A percentile compares a stretch with the other conserved stretches of the same genome.
phyloP scores from a whole-genome alignment of 495 filamentous ascomycete species.

The Penicillium canariense region DNA sequence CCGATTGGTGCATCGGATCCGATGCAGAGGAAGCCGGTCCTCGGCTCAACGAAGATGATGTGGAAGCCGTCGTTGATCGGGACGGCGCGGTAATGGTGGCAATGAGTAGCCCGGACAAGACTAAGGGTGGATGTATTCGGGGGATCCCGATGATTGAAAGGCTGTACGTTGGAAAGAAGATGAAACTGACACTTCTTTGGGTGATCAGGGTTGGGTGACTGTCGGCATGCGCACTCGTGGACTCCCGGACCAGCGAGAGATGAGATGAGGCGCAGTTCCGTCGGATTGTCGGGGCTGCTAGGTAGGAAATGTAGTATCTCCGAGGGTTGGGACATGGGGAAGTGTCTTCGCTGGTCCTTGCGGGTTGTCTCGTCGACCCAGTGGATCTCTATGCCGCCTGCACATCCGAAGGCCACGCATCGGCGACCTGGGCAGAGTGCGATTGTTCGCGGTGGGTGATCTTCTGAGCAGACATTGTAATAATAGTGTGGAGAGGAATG shows the following conservation, averaged over 20 bases:
- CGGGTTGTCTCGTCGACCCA: constrained; percentile 66
- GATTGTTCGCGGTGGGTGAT: constrained; percentile 65
- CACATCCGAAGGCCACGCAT: constrained; percentile 70
- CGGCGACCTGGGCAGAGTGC: constrained; percentile 66
- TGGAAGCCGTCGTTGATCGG: constrained; percentile 70
- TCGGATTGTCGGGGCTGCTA: constrained; percentile 42
- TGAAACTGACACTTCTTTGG: constrained; percentile 33
- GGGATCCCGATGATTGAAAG: constrained; percentile 26
- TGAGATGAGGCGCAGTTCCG: constrained; percentile 63
- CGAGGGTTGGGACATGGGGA: constrained; percentile 64
- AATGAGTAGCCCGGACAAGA: constrained; percentile 42
- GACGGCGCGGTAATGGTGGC: constrained; percentile 65
- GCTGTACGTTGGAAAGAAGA: constrained; percentile 26
- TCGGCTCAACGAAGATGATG: constrained; percentile 67
- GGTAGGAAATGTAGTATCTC: constrained; percentile 69
- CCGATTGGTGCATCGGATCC: constrained; percentile 65
- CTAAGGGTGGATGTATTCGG: constrained; percentile 28
- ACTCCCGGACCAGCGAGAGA: constrained; percentile 54
- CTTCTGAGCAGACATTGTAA: constrained; percentile 59
- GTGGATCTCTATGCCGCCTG: constrained; percentile 65
- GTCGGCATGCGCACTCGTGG: constrained; percentile 34
- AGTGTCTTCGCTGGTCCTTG: constrained; percentile 57
- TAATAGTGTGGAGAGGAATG: constrained; percentile 39
- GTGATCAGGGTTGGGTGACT: constrained; percentile 25
- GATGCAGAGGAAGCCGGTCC: constrained; percentile 57